Evolutionary conservation across 2,329 filamentous ascomycete genomes (phyloP).

Genomic region (Pseudogymnoascus sp.): DNA sequence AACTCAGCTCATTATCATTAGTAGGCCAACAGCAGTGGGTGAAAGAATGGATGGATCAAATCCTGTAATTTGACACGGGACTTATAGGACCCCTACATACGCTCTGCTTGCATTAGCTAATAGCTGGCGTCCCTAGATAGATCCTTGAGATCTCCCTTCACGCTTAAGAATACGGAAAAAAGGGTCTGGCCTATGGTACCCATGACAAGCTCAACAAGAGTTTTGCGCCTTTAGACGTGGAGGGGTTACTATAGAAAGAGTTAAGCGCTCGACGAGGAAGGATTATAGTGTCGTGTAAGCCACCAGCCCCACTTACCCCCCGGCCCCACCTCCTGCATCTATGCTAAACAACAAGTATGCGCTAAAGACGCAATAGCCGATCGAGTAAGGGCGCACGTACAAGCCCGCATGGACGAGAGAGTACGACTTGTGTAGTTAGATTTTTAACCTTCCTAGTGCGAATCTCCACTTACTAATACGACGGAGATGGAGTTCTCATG

Average conservation of each 20-base stretch:
- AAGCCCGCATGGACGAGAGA: conserved; percentile 10
- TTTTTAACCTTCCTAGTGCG: conserved; percentile 13
- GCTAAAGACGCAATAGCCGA: conserved; percentile 8
- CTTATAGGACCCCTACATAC: conserved; percentile 2
- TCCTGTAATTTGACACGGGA: conserved; percentile 11
- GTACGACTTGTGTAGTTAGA: conserved; percentile 16
- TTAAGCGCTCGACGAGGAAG: conserved; percentile 10
- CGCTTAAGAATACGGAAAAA: not conserved
- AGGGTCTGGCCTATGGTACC: conserved; percentile 8
- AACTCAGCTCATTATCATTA: not conserved
- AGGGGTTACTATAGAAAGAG: conserved; percentile 9
- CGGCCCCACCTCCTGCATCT: not conserved
- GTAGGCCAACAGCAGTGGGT: conserved; percentile 13
- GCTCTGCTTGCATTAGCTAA: conserved; percentile 5
- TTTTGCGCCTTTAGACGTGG: conserved; percentile 7
- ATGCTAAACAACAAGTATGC: conserved; percentile 10
- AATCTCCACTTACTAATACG: not conserved
- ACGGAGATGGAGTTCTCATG: not conserved
- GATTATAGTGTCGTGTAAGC: conserved; percentile 14
- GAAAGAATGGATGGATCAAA: conserved; percentile 14
- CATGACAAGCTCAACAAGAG: conserved; percentile 12
- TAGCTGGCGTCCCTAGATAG: not conserved
- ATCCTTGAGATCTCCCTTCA: conserved; percentile 11
- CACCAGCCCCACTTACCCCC: not conserved
- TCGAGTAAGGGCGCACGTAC: conserved; percentile 8